These are phyloP conservation scores for Fusarium nematophilum DNA, from an alignment of 2,329 filamentous ascomycete species.

Conservation along the genomic window DNA sequence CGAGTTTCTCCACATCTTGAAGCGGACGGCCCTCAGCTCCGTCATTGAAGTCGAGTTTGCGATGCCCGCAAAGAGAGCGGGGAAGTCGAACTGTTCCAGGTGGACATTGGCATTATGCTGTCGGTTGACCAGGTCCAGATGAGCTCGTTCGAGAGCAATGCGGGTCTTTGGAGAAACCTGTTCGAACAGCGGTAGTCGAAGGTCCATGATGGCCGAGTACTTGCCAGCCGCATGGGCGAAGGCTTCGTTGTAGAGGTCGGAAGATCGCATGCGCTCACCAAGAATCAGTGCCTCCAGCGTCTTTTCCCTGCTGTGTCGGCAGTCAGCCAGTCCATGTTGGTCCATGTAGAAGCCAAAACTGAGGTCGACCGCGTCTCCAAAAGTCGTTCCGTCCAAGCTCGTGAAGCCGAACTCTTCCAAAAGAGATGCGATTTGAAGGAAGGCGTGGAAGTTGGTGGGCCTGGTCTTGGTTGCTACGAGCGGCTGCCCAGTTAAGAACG, in stretches of 20 bases:
- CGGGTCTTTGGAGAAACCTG: constrained; percentile 78
- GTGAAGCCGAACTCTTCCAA: constrained; percentile 69
- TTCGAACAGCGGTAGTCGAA: constrained; percentile 76
- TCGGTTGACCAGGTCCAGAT: constrained; percentile 81
- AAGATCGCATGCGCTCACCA: constrained; percentile 85
- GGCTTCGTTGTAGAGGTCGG: constrained; percentile 87
- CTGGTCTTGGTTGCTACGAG: constrained; percentile 67
- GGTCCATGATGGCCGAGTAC: constrained; percentile 75
- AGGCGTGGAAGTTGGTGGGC: constrained; percentile 64
- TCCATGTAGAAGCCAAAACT: constrained; percentile 82
- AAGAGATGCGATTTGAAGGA: constrained; percentile 64
- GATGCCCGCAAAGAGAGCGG: constrained; percentile 86
- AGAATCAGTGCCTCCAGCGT: constrained; percentile 90
- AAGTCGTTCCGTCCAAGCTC: constrained; percentile 66
- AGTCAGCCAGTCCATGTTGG: constrained; percentile 80
- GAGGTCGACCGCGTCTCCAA: constrained; percentile 69
- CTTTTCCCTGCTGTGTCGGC: constrained; percentile 85
- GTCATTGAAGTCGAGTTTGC: constrained; percentile 83
- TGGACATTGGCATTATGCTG: constrained; percentile 76
- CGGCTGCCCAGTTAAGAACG: constrained; percentile 72
- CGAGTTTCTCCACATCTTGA: constrained; percentile 83
- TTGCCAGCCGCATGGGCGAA: constrained; percentile 93
- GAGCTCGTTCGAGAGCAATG: constrained; percentile 83
- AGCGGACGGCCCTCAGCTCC: constrained; percentile 82
- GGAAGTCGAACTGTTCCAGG: constrained; percentile 91